Evolutionary conservation across 805 yeast genomes (phyloP).

Genomic region (Ascoidea tarda): DNA sequence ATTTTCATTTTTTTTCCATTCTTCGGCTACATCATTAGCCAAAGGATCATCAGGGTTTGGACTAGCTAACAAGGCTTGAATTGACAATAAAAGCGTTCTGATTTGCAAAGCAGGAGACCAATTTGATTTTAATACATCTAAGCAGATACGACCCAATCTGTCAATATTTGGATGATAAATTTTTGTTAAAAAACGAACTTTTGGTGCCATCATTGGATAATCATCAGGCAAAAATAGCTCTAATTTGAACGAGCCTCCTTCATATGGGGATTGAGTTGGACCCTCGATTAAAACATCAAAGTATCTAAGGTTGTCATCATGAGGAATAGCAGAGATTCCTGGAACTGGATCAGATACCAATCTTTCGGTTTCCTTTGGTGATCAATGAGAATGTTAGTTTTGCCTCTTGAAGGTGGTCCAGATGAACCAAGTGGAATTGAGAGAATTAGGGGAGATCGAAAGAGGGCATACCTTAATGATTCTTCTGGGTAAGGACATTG

Average conservation of each 20-base stretch:
- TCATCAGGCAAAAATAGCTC: conserved; percentile 92
- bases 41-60: conserved; percentile 98
- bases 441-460: not conserved
- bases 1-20: conserved; percentile 80
- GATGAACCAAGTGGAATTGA: not conserved
- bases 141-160: conserved; percentile 85
- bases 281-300: conserved; percentile 89
- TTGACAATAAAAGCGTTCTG: conserved; percentile 77
- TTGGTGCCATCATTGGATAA: conserved; percentile 97
- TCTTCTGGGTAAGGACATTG: conserved; percentile 60
- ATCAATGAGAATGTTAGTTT: not conserved
- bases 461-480: conserved; percentile 59
- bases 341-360: conserved; percentile 91
- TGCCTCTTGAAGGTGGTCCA: not conserved
- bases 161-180: conserved; percentile 97
- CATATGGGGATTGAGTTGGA: conserved; percentile 85
- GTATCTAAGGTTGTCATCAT: conserved; percentile 85
- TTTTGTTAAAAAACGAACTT: conserved; percentile 83
- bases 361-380: conserved; percentile 70
- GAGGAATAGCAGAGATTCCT: conserved; percentile 87
- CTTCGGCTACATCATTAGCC: conserved; percentile 95
- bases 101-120: conserved; percentile 98
- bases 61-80: conserved; percentile 87
- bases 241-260: conserved; percentile 65
- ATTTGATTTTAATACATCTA: conserved; percentile 81